A percentile compares a stretch with the other conserved stretches of the same genome.
These are phyloP conservation scores for Spathaspora sp. DNA, from an alignment of 1,139 yeast genomes.

Conservation along the genomic window DNA sequence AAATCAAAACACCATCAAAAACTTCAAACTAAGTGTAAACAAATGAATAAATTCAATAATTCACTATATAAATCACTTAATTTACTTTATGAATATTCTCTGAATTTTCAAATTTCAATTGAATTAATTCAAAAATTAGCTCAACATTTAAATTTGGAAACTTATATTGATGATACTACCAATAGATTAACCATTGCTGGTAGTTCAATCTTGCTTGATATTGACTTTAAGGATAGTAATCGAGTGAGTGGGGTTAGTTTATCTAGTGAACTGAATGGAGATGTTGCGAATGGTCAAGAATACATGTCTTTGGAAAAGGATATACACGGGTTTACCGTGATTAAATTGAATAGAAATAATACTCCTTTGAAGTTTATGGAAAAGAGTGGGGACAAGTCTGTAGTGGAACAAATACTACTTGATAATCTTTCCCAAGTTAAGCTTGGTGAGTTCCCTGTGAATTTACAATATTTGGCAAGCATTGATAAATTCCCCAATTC, in stretches of 20 bases:
- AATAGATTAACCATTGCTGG: conserved; percentile 45
- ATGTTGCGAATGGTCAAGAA: conserved; percentile 7
- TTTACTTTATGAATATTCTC: conserved; percentile 32
- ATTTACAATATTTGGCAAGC: conserved; percentile 37
- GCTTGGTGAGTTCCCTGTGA: conserved; percentile 34
- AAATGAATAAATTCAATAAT: conserved; percentile 17
- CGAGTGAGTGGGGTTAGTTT: conserved; percentile 31
- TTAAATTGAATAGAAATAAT: conserved; percentile 15
- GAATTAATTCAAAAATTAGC: conserved; percentile 43
- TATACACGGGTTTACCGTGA: conserved; percentile 7
- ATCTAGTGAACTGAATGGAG: conserved; percentile 20
- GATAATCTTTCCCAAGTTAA: conserved; percentile 22
- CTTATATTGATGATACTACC: conserved; percentile 39
- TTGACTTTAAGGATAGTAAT: conserved; percentile 34
- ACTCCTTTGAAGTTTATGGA: conserved; percentile 16
- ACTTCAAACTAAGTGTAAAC: neutral
- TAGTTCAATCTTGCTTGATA: conserved; percentile 41
- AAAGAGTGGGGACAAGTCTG: conserved; percentile 10
- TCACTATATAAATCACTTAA: conserved; percentile 30
- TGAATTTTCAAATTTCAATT: conserved; percentile 33
- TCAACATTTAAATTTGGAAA: conserved; percentile 42
- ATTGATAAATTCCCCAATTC: conserved; percentile 36
- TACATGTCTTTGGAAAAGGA: conserved; percentile 5
- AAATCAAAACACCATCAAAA: neutral
- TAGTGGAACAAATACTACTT: conserved; percentile 31